These are phyloP conservation scores for Lactarius trivialis DNA, from an alignment of 768 basidiomycete genomes.

Conservation along the genomic window DNA sequence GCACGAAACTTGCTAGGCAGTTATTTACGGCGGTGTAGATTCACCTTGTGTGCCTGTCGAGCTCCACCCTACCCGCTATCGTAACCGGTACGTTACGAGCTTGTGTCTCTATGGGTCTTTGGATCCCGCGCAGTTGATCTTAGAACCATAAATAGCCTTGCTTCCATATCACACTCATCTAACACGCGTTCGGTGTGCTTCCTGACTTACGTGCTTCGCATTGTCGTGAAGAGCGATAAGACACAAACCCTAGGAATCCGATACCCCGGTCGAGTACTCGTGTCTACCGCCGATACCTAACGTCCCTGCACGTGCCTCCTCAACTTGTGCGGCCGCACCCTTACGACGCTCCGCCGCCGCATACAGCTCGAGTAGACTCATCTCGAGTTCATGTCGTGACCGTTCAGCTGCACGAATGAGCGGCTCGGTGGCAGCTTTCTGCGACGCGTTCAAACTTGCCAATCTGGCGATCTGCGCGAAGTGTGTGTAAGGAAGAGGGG, in stretches of 20 bases:
- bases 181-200: background rate
- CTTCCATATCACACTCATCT: background rate
- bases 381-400: conserved; percentile 56
- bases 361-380: conserved; percentile 52
- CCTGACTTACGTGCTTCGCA: background rate
- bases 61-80: background rate
- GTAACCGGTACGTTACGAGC: too few species aligned
- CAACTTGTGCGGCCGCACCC: conserved; percentile 51
- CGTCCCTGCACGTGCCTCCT: conserved; percentile 54
- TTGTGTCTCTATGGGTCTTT: conserved; percentile 57
- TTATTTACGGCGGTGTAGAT: conserved; percentile 73
- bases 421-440: conserved; percentile 12
- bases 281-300: conserved; percentile 35
- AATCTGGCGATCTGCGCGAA: conserved; percentile 10
- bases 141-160: conserved; percentile 29
- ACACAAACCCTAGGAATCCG: conserved; percentile 4
- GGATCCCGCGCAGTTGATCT: conserved; percentile 56
- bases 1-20: conserved; percentile 35
- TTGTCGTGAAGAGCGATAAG: background rate
- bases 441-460: conserved; percentile 16
- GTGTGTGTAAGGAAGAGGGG: background rate
- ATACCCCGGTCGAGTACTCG: conserved; percentile 1
- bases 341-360: conserved; percentile 52
- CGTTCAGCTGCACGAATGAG: conserved; percentile 24
- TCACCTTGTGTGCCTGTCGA: background rate